phyloP scores from a whole-genome alignment of 495 filamentous ascomycete species.

The Talaromyces thailandensis region DNA sequence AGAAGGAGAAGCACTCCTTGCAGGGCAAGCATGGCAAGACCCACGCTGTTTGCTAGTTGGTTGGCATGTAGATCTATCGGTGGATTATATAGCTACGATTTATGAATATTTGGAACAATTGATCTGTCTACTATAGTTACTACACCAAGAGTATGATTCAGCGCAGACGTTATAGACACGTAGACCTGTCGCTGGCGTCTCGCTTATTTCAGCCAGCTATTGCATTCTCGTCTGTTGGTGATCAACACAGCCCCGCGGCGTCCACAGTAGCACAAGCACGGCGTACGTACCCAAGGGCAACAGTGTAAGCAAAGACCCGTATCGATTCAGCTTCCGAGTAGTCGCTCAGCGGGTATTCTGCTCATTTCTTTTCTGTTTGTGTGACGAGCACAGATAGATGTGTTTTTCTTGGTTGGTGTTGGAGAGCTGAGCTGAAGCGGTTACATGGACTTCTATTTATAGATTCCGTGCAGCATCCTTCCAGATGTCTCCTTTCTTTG shows the following conservation, averaged over 20 bases:
- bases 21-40: constrained; percentile 87
- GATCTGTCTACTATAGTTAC: not conserved
- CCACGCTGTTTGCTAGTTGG: constrained; percentile 63
- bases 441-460: not conserved
- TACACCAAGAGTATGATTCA: not conserved
- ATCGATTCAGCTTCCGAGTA: not conserved
- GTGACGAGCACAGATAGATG: not conserved
- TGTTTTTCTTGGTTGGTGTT: not conserved
- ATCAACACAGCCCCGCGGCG: not conserved
- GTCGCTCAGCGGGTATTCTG: not conserved
- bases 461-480: not conserved
- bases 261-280: not conserved
- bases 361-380: not conserved
- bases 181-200: not conserved
- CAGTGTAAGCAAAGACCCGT: not conserved
- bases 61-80: not conserved
- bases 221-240: not conserved
- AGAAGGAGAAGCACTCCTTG: constrained; percentile 71
- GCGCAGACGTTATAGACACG: not conserved
- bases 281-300: not conserved
- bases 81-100: not conserved
- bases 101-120: not conserved
- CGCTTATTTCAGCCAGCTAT: not conserved
- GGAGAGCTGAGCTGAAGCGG: not conserved
- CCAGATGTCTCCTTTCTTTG: not conserved